Evolutionary conservation across 2,329 filamentous ascomycete species (phyloP).

Genomic region (Cephalotrichum gorgonifer): DNA sequence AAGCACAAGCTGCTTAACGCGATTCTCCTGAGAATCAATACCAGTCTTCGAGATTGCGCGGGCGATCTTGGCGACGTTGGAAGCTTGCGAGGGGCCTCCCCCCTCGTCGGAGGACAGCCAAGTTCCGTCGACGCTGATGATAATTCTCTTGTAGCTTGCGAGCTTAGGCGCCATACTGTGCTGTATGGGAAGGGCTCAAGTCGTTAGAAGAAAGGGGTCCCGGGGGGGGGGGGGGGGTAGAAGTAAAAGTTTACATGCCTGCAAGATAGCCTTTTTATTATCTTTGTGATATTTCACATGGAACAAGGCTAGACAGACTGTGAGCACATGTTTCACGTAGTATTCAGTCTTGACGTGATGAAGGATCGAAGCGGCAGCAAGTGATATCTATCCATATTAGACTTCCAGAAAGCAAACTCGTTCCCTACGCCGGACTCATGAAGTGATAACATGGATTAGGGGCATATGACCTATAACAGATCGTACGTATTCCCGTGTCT

Average conservation of each 20-base stretch:
- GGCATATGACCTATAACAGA: too few relatives aligned
- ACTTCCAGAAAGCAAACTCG: too few relatives aligned
- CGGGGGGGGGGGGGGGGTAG: neutral
- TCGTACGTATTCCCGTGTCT: too few relatives aligned
- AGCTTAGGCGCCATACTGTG: neutral
- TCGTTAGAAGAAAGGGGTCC: neutral
- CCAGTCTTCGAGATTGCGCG: conserved; percentile 13
- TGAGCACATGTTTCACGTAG: neutral
- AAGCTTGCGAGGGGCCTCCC: neutral
- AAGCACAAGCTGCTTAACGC: conserved; percentile 22
- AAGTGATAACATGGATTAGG: too few relatives aligned
- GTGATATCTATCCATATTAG: too few relatives aligned
- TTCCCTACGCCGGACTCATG: too few relatives aligned
- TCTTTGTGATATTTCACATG: neutral
- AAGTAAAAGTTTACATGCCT: neutral
- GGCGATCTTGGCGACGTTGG: conserved; percentile 22
- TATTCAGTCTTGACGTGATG: too few relatives aligned
- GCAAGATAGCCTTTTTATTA: neutral
- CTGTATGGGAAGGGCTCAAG: neutral
- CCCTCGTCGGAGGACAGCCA: conserved; percentile 7
- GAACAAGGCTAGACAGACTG: neutral
- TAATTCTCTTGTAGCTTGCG: conserved; percentile 6
- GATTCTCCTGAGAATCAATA: conserved; percentile 10
- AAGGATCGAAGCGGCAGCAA: too few relatives aligned
- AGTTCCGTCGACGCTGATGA: conserved; percentile 7